Percentiles rank a stretch among this genome's conserved stretches.
Evolutionary conservation across 179 eudicot genomes (phyloP).

Genomic region (Gypsophila paniculata): DNA sequence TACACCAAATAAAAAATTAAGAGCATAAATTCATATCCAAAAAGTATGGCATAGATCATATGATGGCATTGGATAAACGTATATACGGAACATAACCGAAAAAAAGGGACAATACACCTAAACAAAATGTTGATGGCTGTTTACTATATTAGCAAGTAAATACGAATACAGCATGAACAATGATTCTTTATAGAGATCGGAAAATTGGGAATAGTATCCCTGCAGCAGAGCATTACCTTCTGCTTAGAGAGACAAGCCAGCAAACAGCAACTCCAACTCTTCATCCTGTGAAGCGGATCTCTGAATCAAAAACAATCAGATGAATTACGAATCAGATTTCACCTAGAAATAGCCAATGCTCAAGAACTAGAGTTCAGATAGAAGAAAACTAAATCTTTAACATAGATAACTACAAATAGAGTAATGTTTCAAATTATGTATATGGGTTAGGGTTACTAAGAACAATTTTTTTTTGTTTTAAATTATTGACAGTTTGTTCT

Average conservation of each 20-base stretch:
- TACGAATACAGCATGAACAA: neutral
- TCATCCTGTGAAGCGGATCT: conserved; percentile 76
- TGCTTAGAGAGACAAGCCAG: conserved; percentile 61
- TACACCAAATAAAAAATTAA: too few relatives aligned
- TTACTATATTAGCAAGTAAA: neutral
- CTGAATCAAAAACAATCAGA: conserved; percentile 32
- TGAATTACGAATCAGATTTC: conserved; percentile 11
- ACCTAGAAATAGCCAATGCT: neutral
- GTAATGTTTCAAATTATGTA: neutral
- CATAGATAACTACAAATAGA: neutral
- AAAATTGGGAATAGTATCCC: neutral
- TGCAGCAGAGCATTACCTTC: conserved; percentile 10
- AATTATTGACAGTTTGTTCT: neutral
- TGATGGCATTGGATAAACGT: too few relatives aligned
- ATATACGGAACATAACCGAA: too few relatives aligned
- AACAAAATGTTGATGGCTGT: neutral
- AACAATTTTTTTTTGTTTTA: neutral
- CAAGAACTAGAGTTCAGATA: neutral
- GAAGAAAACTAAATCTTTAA: neutral
- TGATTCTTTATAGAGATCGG: neutral
- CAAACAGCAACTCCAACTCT: conserved; percentile 82
- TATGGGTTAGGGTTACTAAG: neutral
- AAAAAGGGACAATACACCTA: neutral
- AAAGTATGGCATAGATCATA: too few relatives aligned
- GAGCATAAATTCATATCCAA: too few relatives aligned